phyloP scores from a whole-genome alignment of 768 basidiomycete genomes.

The Russula ochroleuca region DNA sequence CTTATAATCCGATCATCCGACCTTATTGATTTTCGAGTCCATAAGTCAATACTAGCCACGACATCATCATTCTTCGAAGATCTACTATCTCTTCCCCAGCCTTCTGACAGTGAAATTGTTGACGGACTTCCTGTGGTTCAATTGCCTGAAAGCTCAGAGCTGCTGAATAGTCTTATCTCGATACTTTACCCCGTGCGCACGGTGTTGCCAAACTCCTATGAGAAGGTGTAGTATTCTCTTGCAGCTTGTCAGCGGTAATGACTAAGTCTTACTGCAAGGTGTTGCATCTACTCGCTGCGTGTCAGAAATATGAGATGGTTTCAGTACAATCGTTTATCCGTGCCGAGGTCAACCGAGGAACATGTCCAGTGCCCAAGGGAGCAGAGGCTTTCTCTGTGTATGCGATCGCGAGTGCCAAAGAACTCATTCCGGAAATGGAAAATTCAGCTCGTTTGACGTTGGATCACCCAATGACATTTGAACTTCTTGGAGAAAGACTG shows the following conservation, averaged over 20 bases:
- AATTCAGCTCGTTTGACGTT: neutral
- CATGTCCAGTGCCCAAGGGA: neutral
- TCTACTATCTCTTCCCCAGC: conserved; percentile 20
- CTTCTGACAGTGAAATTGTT: neutral
- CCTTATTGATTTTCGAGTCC: conserved; percentile 7
- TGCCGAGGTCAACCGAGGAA: neutral
- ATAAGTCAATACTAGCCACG: conserved; percentile 9
- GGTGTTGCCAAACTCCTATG: conserved; percentile 3
- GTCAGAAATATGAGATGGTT: neutral
- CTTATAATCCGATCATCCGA: conserved; percentile 12
- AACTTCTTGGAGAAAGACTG: neutral
- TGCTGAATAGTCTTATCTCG: conserved; percentile 11
- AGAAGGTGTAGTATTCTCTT: conserved; percentile 7
- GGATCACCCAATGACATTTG: neutral
- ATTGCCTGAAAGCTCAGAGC: conserved; percentile 7
- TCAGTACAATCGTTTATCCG: neutral
- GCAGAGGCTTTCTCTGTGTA: neutral
- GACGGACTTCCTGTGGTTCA: conserved; percentile 5
- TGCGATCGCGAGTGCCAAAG: neutral
- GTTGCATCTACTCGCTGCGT: neutral
- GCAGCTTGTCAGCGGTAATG: conserved; percentile 8
- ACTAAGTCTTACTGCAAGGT: neutral
- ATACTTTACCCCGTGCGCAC: conserved; percentile 11
- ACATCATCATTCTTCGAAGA: conserved; percentile 16
- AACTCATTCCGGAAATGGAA: neutral